Evolutionary conservation across 805 yeast genomes (phyloP).

Genomic region (Metschnikowia peoriensis): DNA sequence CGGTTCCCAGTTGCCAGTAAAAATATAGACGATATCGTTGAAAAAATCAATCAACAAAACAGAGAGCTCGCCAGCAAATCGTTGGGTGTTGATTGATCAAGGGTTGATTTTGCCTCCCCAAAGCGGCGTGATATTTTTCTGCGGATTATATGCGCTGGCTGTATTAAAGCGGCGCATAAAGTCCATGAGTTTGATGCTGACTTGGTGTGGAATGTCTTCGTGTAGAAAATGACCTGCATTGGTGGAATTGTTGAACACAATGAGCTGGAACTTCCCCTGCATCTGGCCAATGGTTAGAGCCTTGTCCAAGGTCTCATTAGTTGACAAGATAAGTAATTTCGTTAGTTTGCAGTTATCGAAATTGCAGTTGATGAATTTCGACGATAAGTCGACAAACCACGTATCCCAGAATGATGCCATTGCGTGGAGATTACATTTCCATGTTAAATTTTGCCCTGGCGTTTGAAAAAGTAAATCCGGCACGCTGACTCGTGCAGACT

Average conservation of each 20-base stretch:
- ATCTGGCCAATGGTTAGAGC: conserved; percentile 90
- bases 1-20: conserved; percentile 85
- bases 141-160: conserved; percentile 30
- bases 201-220: conserved; percentile 77
- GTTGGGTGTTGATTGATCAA: conserved; percentile 45
- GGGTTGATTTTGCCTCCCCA: conserved; percentile 34
- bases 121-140: conserved; percentile 31
- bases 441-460: conserved; percentile 27
- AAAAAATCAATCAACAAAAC: conserved; percentile 45
- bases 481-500: conserved; percentile 73
- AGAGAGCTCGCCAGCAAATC: conserved; percentile 24
- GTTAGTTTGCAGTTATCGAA: conserved; percentile 32
- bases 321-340: conserved; percentile 77
- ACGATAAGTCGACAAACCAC: conserved; percentile 79
- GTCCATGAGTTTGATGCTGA: conserved; percentile 54
- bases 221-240: conserved; percentile 89
- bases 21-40: conserved; percentile 80
- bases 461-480: conserved; percentile 55
- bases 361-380: conserved; percentile 38
- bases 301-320: conserved; percentile 85
- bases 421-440: conserved; percentile 63
- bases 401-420: conserved; percentile 73
- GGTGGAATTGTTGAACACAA: conserved; percentile 59
- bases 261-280: conserved; percentile 94
- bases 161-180: conserved; percentile 47